Evolutionary conservation across 352 stramenopile genomes (phyloP).

Genomic region (Phytopythium mirpurense): DNA sequence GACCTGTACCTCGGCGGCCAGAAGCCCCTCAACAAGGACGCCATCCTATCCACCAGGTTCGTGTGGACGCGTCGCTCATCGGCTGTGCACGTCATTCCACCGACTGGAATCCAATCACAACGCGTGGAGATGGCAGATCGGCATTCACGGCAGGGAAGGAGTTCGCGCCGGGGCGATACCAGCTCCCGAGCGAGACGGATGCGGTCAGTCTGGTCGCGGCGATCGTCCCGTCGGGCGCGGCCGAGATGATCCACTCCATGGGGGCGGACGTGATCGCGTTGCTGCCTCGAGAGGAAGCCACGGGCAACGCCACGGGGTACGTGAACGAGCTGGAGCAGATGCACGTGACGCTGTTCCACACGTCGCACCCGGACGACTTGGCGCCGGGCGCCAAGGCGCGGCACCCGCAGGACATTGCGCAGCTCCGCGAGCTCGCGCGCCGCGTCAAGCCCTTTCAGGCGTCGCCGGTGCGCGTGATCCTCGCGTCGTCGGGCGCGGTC

Average conservation of each 20-base stretch:
- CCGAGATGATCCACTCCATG: slow-evolving; percentile 28
- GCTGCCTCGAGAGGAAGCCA: slow-evolving; percentile 27
- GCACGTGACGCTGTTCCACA: slow-evolving; percentile 81
- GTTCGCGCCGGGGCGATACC: slow-evolving; percentile 45
- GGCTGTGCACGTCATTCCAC: too few species aligned
- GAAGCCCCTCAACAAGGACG: slow-evolving; percentile 27
- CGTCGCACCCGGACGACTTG: slow-evolving; percentile 59
- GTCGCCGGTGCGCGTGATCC: slow-evolving; percentile 40
- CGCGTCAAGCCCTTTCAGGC: slow-evolving; percentile 39
- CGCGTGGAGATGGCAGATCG: slow-evolving; percentile 12
- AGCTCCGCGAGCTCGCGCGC: slow-evolving; percentile 31
- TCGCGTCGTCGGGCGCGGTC: slow-evolving; percentile 57
- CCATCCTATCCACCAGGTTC: slow-evolving; percentile 31
- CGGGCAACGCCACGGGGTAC: slow-evolving; percentile 34
- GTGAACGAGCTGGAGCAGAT: slow-evolving; percentile 63
- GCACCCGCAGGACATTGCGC: slow-evolving; percentile 33
- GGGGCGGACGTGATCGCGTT: slow-evolving; percentile 39
- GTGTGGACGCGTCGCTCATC: not conserved
- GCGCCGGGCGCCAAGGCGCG: slow-evolving; percentile 31
- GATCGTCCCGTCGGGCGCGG: slow-evolving; percentile 29
- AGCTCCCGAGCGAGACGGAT: slow-evolving; percentile 37
- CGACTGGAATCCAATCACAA: too few species aligned
- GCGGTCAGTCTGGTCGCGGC: slow-evolving; percentile 44
- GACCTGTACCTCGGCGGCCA: slow-evolving; percentile 31
- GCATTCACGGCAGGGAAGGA: slow-evolving; percentile 26